Evolutionary conservation across 2,329 filamentous ascomycete genomes (phyloP).

Genomic region (Anthostomella pinea): DNA sequence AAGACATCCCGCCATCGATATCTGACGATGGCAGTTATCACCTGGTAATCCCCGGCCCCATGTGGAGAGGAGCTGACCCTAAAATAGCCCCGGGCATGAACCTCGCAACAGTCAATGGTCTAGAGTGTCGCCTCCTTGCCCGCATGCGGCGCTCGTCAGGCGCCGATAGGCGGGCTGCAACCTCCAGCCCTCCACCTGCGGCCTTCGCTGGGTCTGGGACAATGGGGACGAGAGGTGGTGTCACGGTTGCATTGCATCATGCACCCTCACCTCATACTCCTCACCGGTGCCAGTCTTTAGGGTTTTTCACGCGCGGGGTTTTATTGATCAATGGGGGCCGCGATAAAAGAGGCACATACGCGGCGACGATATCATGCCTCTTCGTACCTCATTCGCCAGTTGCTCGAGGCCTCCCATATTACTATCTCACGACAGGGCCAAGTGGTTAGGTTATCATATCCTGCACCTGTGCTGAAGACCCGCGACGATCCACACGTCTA

Average conservation of each 20-base stretch:
- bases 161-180: neutral
- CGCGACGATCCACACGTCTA: no score
- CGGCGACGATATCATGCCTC: no score
- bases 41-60: constrained; percentile 9
- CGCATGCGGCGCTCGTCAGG: neutral
- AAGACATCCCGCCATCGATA: constrained; percentile 9
- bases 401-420: no score
- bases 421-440: no score
- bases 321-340: neutral
- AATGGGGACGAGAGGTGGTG: constrained; percentile 1
- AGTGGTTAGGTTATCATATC: no score
- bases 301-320: neutral
- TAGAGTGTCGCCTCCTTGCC: neutral
- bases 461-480: no score
- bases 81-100: neutral
- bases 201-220: constrained; percentile 3
- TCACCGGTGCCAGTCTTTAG: neutral
- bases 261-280: constrained; percentile 1
- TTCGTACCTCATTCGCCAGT: no score
- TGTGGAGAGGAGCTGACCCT: constrained; percentile 14
- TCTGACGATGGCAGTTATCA: constrained; percentile 8
- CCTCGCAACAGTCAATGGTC: neutral
- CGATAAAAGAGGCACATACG: neutral
- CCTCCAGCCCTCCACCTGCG: neutral
- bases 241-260: constrained; percentile 9